Evolutionary conservation across 2,329 filamentous ascomycete species (phyloP).

Genomic region (Epichloe gansuensis): DNA sequence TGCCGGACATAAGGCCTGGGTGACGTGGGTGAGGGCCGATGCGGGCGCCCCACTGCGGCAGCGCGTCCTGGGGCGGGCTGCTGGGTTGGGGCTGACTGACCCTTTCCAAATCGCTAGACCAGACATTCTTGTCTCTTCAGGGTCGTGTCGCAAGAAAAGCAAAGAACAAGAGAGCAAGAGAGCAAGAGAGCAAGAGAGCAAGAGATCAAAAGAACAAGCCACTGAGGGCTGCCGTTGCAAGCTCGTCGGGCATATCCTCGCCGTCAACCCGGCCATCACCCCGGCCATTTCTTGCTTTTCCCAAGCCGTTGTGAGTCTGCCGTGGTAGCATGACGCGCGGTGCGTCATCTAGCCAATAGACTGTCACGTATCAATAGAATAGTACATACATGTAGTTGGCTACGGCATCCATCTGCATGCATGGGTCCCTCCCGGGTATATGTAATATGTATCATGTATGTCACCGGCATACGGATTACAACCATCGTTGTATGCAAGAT

Average conservation of each 20-base stretch:
- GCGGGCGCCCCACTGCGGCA: constrained; percentile 3
- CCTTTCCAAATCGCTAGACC: too few relatives aligned
- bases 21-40: neutral
- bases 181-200: too few relatives aligned
- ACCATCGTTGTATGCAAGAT: neutral
- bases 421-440: neutral
- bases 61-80: neutral
- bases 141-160: too few relatives aligned
- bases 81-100: neutral
- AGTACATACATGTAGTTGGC: too few relatives aligned
- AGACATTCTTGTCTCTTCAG: too few relatives aligned
- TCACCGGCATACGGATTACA: neutral
- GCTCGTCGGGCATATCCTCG: too few relatives aligned
- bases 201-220: too few relatives aligned
- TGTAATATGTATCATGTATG: neutral
- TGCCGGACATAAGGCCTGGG: neutral
- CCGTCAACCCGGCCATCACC: neutral
- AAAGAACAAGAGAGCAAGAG: too few relatives aligned
- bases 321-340: neutral
- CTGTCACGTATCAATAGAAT: neutral
- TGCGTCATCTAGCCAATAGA: neutral
- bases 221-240: too few relatives aligned
- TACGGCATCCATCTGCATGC: too few relatives aligned
- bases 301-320: neutral
- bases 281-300: neutral